phyloP scores from a whole-genome alignment of 208 protist species.

The Acanthamoeba castellanii region DNA sequence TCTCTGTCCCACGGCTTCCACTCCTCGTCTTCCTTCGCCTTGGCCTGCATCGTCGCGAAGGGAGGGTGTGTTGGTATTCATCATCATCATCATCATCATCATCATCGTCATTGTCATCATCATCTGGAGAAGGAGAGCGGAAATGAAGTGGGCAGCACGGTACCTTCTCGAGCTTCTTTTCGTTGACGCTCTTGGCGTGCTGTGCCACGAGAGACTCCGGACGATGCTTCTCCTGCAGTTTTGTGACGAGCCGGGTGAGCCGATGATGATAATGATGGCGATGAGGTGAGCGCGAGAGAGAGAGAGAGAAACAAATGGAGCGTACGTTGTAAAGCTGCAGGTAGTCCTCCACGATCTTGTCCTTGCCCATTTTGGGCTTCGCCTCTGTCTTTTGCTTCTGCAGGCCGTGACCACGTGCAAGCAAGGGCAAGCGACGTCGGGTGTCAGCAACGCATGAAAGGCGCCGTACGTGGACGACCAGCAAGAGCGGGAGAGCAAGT shows the following conservation, averaged over 20 bases:
- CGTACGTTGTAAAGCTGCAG: constrained; percentile 39
- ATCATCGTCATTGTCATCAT: no score
- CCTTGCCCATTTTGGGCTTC: not conserved
- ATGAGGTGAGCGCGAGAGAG: not conserved
- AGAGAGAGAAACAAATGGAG: not conserved
- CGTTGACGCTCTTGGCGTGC: constrained; percentile 48
- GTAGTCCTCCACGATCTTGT: constrained; percentile 60
- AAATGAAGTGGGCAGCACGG: not conserved
- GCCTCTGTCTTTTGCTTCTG: constrained; percentile 8
- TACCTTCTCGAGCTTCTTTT: constrained; percentile 1
- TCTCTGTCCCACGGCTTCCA: constrained; percentile 38
- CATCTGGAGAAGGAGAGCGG: not conserved
- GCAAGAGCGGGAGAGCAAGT: not conserved
- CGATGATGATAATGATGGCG: not conserved
- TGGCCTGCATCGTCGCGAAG: not conserved
- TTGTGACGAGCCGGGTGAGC: not conserved
- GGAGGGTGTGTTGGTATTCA: not conserved
- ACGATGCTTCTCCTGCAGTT: not conserved
- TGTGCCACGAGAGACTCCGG: not conserved
- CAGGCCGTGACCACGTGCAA: not conserved
- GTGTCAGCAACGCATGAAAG: not conserved
- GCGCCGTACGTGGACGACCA: not conserved
- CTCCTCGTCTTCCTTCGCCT: constrained; percentile 24
- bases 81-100: no score
- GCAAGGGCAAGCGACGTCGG: not conserved